Conservation (phyloP, 129 eudicot species). For the Flaveria brownii region DNA sequence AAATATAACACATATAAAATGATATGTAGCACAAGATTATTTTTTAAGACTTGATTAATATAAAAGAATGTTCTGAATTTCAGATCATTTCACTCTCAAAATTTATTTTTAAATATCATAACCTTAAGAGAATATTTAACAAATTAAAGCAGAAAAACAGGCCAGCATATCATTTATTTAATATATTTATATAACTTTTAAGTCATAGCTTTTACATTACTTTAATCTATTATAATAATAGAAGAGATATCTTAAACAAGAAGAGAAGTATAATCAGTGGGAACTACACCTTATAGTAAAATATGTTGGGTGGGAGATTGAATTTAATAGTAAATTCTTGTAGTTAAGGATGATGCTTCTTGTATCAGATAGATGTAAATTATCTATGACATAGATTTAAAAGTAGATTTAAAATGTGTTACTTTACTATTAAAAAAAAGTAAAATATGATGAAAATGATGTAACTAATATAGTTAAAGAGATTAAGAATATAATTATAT, state of each 20-base stretch:
- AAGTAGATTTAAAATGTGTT: no score
- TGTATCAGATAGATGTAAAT: no score
- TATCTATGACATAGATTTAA: no score
- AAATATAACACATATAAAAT: background rate
- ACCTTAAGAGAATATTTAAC: background rate
- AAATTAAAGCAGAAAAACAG: background rate
- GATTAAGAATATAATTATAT: no score
- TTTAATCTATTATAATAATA: no score
- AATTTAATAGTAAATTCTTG: no score
- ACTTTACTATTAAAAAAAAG: no score
- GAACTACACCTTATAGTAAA: background rate
- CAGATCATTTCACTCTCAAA: background rate
- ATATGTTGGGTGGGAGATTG: no score
- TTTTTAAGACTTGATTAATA: background rate
- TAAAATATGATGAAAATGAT: no score
- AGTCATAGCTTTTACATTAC: background rate
- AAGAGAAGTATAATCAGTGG: background rate
- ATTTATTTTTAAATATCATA: background rate
- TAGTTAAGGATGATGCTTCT: no score
- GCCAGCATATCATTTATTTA: no score
- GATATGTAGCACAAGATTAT: background rate
- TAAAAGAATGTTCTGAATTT: background rate
- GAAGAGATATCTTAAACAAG: background rate
- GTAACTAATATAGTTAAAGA: no score
- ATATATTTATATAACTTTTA: background rate